A percentile compares a stretch with the other conserved stretches of the same genome.
phyloP scores from a whole-genome alignment of 495 filamentous ascomycete species.

The Parachaetomium inaequale region DNA sequence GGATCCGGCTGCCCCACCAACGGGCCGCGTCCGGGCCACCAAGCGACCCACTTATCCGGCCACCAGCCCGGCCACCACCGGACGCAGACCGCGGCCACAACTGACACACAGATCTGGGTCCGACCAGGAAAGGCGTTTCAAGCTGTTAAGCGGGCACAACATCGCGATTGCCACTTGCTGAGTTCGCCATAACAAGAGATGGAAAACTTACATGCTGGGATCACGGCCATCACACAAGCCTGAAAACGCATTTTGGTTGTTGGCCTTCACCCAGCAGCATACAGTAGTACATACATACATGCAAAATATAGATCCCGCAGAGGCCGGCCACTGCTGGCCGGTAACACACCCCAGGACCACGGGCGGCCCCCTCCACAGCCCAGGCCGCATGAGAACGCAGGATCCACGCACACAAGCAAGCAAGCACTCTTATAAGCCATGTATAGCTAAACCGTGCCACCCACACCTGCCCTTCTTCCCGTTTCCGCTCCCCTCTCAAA shows the following conservation, averaged over 20 bases:
- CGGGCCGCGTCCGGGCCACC: neutral
- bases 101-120: neutral
- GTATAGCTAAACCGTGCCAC: neutral
- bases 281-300: too few species aligned
- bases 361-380: neutral
- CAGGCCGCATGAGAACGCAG: neutral
- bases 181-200: neutral
- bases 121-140: constrained; percentile 1
- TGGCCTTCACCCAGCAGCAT: neutral
- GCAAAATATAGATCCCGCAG: neutral
- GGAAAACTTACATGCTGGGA: neutral
- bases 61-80: neutral
- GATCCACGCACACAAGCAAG: neutral
- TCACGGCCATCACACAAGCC: neutral
- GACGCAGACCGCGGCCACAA: neutral
- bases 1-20: neutral
- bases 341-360: neutral
- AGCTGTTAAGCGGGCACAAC: neutral
- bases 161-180: neutral
- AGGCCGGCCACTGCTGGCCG: neutral
- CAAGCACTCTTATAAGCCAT: neutral
- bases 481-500: too few species aligned
- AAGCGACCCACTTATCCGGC: neutral
- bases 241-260: neutral
- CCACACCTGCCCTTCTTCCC: neutral